These are phyloP conservation scores for Ambrosia artemisiifolia DNA, from an alignment of 129 eudicot species.

Conservation along the genomic window DNA sequence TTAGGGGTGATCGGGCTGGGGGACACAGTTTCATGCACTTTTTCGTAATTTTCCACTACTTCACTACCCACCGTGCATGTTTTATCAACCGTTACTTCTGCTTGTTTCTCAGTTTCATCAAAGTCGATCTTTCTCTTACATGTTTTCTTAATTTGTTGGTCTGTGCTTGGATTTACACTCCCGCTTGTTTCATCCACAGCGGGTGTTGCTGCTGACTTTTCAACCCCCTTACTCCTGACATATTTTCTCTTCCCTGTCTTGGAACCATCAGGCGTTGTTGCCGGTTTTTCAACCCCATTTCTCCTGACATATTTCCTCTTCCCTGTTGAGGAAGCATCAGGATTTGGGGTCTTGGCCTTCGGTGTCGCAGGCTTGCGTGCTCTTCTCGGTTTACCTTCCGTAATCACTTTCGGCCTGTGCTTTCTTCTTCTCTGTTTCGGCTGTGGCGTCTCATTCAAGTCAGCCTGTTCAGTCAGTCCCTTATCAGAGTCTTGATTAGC, in stretches of 20 bases:
- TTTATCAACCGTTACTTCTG: constrained; percentile 30
- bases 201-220: constrained; percentile 34
- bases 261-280: constrained; percentile 7
- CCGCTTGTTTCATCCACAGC: constrained; percentile 16
- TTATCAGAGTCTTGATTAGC: constrained; percentile 52
- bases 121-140: constrained; percentile 50
- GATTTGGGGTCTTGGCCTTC: constrained; percentile 26
- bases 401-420: constrained; percentile 84
- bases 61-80: constrained; percentile 15
- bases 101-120: constrained; percentile 13
- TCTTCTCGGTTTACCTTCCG: constrained; percentile 55
- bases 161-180: constrained; percentile 17
- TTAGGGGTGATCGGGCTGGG: constrained; percentile 22
- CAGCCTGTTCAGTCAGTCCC: constrained; percentile 37
- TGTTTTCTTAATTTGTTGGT: constrained; percentile 31
- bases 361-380: constrained; percentile 43
- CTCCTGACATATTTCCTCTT: constrained; percentile 62
- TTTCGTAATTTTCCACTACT: constrained; percentile 19
- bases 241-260: constrained; percentile 58
- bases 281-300: constrained; percentile 29
- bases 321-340: constrained; percentile 28
- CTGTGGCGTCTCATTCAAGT: constrained; percentile 58
- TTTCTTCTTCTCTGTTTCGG: constrained; percentile 65
- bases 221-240: constrained; percentile 41
- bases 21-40: constrained; percentile 19